phyloP scores from a whole-genome alignment of 2,329 filamentous ascomycete genomes.

The Sporothrix inflata region DNA sequence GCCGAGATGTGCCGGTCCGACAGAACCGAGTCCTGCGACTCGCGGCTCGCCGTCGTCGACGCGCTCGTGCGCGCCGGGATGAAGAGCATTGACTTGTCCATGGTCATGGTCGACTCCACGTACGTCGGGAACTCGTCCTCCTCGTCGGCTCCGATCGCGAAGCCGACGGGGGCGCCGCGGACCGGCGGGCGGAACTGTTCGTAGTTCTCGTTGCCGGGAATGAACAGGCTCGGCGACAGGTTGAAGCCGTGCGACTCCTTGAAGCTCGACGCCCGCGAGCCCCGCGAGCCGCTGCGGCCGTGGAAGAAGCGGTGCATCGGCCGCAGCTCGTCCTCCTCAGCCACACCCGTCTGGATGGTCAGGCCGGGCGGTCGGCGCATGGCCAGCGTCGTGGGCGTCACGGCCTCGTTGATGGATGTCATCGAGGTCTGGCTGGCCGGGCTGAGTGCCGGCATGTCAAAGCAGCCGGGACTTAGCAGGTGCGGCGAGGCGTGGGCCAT shows the following conservation, averaged over 20 bases:
- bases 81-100: constrained; percentile 42
- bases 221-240: constrained; percentile 64
- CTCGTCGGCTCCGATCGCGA: constrained; percentile 36
- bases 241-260: constrained; percentile 63
- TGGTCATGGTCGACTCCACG: constrained; percentile 43
- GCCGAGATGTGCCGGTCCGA: constrained; percentile 59
- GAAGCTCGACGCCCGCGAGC: constrained; percentile 58
- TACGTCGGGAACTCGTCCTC: constrained; percentile 43
- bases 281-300: constrained; percentile 40
- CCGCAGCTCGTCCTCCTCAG: constrained; percentile 21
- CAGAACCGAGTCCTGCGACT: constrained; percentile 51
- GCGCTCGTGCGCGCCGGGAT: constrained; percentile 55
- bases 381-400: constrained; percentile 47
- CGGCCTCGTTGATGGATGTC: constrained; percentile 47
- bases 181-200: constrained; percentile 40
- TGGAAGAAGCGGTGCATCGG: constrained; percentile 39
- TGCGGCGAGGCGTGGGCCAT: constrained; percentile 31
- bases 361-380: constrained; percentile 36
- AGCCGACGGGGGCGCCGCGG: constrained; percentile 26
- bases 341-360: constrained; percentile 28
- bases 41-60: constrained; percentile 57
- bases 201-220: constrained; percentile 57
- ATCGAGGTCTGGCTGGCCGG: constrained; percentile 53
- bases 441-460: constrained; percentile 54
- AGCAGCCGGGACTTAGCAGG: constrained; percentile 41